phyloP scores from a whole-genome alignment of 139 green algal genomes.

The Chlamydomonas asymmetrica region DNA sequence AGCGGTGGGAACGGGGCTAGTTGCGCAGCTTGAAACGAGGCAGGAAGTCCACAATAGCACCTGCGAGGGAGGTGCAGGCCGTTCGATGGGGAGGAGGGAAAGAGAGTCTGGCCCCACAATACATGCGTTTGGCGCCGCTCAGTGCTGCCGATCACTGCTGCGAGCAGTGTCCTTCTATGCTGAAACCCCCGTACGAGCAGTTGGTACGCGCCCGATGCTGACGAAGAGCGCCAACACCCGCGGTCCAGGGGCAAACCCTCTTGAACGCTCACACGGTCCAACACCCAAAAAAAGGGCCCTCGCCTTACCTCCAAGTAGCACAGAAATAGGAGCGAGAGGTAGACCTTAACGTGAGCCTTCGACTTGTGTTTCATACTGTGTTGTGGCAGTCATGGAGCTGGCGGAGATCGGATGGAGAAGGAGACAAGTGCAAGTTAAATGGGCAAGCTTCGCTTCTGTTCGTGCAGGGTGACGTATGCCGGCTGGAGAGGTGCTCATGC shows the following conservation, averaged over 20 bases:
- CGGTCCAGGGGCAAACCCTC: background rate
- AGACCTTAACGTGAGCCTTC: constrained; percentile 40
- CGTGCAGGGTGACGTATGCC: too few relatives aligned
- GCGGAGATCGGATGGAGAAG: too few relatives aligned
- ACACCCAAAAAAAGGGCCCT: background rate
- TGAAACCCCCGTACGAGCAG: background rate
- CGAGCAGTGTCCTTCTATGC: background rate
- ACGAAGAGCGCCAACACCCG: background rate
- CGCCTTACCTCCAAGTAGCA: constrained; percentile 50
- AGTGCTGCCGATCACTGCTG: background rate
- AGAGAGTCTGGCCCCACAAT: background rate
- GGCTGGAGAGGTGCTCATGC: too few relatives aligned
- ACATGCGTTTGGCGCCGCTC: background rate
- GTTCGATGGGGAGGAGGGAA: background rate
- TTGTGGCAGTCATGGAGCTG: too few relatives aligned
- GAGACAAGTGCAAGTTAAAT: too few relatives aligned
- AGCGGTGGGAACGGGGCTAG: constrained; percentile 18
- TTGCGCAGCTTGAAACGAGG: constrained; percentile 46
- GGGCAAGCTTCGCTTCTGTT: too few relatives aligned
- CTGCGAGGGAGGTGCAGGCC: constrained; percentile 22
- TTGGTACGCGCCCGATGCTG: background rate
- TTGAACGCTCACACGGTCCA: background rate
- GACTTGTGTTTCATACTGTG: too few relatives aligned
- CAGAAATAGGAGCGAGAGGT: constrained; percentile 46
- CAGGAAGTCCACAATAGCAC: constrained; percentile 69